Conservation (phyloP, 345 rosid genomes). For the Eucalyptus cloeziana region DNA sequence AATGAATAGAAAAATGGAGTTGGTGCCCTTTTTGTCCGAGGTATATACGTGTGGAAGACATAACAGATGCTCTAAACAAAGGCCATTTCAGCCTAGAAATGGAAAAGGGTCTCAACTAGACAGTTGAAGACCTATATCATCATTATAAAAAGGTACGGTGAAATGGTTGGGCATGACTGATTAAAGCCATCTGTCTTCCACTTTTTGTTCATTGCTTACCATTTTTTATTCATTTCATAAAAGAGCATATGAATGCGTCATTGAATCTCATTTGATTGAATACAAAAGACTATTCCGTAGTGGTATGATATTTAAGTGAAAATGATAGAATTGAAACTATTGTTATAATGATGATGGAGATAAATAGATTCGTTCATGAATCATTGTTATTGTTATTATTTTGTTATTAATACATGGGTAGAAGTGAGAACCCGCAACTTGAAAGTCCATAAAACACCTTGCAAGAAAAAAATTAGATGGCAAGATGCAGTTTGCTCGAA, state of each 20-base stretch:
- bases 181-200: not conserved
- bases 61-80: not conserved
- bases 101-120: not conserved
- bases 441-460: not conserved
- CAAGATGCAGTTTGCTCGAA: not conserved
- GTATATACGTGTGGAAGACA: not conserved
- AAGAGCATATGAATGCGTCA: not conserved
- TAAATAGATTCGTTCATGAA: not conserved
- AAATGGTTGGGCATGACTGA: not conserved
- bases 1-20: not conserved
- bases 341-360: fast-evolving
- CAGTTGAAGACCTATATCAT: not conserved
- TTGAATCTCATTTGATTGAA: not conserved
- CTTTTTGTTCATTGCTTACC: not conserved
- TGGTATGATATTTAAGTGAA: not conserved
- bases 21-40: not conserved
- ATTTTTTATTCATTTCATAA: not conserved
- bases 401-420: not conserved
- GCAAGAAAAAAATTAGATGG: not conserved
- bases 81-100: not conserved
- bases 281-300: not conserved
- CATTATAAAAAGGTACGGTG: not conserved
- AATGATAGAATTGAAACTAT: not conserved
- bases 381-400: too few relatives aligned
- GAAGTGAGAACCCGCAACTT: not conserved